Conservation (phyloP, 805 yeast genomes). For the Barnettozyma siamensis region DNA sequence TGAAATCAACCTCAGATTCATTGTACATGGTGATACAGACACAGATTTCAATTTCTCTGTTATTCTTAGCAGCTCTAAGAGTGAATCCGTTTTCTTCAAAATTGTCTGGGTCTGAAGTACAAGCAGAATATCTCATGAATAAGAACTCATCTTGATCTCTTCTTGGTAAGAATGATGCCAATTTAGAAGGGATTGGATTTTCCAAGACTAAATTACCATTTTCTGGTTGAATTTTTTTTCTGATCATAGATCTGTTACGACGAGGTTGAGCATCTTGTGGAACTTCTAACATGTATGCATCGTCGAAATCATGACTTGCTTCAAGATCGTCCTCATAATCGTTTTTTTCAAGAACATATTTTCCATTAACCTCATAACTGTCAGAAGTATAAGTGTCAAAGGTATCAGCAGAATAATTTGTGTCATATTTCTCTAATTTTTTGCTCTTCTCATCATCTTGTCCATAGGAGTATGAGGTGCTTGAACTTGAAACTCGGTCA, state of each 20-base stretch:
- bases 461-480: constrained; percentile 17
- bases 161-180: constrained; percentile 77
- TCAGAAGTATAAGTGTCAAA: constrained; percentile 28
- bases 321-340: constrained; percentile 13
- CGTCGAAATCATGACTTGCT: constrained; percentile 33
- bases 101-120: constrained; percentile 88
- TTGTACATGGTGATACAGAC: constrained; percentile 96
- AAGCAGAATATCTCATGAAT: constrained; percentile 95
- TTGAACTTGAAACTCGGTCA: constrained; percentile 29
- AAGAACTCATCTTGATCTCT: constrained; percentile 90
- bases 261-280: constrained; percentile 39
- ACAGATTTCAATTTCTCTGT: constrained; percentile 87
- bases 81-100: constrained; percentile 78
- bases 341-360: constrained; percentile 3
- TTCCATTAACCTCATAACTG: not conserved
- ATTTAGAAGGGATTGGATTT: constrained; percentile 89
- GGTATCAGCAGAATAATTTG: constrained; percentile 30
- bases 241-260: constrained; percentile 61
- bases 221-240: constrained; percentile 70
- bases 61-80: constrained; percentile 76
- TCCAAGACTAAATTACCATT: constrained; percentile 84
- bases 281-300: constrained; percentile 39
- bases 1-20: constrained; percentile 84
- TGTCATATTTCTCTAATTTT: constrained; percentile 16
- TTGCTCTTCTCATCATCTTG: constrained; percentile 12